Conservation (phyloP, 345 rosid genomes). For the Punica granatum region DNA sequence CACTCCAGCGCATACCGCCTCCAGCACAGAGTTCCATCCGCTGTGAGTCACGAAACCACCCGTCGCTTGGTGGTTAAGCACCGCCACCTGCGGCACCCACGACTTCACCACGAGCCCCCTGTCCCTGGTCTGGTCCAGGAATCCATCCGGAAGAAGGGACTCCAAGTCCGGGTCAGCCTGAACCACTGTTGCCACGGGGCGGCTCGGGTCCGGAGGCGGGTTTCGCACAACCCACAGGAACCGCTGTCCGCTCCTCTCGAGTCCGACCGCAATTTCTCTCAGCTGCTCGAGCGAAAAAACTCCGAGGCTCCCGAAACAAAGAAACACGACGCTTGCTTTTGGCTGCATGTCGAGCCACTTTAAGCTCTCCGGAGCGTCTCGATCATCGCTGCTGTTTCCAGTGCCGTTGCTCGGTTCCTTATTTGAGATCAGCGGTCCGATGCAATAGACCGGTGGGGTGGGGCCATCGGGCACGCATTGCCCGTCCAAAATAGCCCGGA, state of each 20-base stretch:
- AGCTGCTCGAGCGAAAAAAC: slow-evolving; percentile 32
- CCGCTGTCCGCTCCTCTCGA: slow-evolving; percentile 40
- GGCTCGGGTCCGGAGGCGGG: slow-evolving; percentile 24
- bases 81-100: slow-evolving; percentile 20
- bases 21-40: slow-evolving; percentile 30
- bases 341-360: slow-evolving; percentile 48
- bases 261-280: slow-evolving; percentile 35
- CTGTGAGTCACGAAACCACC: slow-evolving; percentile 28
- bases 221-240: slow-evolving; percentile 52
- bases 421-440: slow-evolving; percentile 45
- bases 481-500: slow-evolving; percentile 35
- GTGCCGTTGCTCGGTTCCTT: not conserved
- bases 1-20: slow-evolving; percentile 18
- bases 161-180: slow-evolving; percentile 19
- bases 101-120: slow-evolving; percentile 22
- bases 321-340: slow-evolving; percentile 33
- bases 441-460: slow-evolving; percentile 35
- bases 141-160: slow-evolving; percentile 35
- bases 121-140: slow-evolving; percentile 25
- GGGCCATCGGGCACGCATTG: slow-evolving; percentile 22
- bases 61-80: slow-evolving; percentile 11
- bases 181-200: not conserved
- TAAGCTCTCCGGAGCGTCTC: slow-evolving; percentile 17
- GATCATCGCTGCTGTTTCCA: not conserved
- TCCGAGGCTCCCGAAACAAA: slow-evolving; percentile 62